Base-by-base conservation (phyloP, 2,329 filamentous ascomycete genomes). In the Alternaria ethzedia region DNA sequence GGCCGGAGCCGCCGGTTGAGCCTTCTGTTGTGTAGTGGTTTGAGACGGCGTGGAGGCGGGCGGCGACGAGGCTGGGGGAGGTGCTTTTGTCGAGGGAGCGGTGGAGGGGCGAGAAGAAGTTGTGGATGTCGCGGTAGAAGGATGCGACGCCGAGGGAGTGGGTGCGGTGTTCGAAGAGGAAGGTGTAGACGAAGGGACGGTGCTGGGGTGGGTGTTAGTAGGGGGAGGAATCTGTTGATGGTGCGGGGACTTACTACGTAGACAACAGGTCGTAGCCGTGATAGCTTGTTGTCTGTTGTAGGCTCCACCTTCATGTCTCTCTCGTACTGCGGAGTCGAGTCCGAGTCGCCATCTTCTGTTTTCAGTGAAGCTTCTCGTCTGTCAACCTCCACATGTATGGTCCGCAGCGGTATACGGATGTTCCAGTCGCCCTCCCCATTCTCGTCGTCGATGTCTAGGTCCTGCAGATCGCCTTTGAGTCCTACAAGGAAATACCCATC, bases 181-280 rank as follows among this genome's bases (percentile, higher is more conserved):
- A 90, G 2, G 90, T 87, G 76, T 92, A 94, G 51, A 95, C 86
- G 78, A 95, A 95, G 0, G 92, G 92, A 23, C 86, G 87, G 76
- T 89, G 83, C 78, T 80, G 30, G 4, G 15, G 4, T 23, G 7
- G 2, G 3, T 5, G 41, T 65, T 54, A 61, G 54, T 25, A 21
- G 12, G 10, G 30, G 8, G 15, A 7, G 2, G 10, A 12, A 5
- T 3, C 12, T n/a, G 6, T 8, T 5, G 21, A 4, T 4, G n/a
- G 4, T 20, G 25, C 7, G 1, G 8, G 1, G 23, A 50, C 79
- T 57, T 70, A 81, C 88, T 49, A 90, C 86, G 74, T 94, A 94
- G 54, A 94, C 86, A 7, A 94, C 86, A 2, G 92, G 89, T 1
- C 90, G 87, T 45, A 94, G 78, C 23, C 83, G 71, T 10, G 70